These are phyloP conservation scores for Backusella macrospora DNA, from an alignment of 192 early-diverging fungal genomes.

Conservation along the genomic window DNA sequence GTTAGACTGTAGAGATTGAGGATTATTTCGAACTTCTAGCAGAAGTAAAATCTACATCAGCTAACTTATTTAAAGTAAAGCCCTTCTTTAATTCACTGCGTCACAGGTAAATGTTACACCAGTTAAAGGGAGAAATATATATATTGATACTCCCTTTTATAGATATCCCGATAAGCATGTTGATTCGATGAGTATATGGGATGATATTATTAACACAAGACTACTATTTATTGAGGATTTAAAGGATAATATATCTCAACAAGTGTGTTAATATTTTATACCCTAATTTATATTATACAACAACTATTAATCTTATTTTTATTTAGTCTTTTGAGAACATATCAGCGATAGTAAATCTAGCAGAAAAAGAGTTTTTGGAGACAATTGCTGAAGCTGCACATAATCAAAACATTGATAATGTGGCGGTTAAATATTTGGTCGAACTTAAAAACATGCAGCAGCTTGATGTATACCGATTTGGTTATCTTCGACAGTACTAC, in stretches of 20 bases:
- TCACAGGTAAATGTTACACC: background rate
- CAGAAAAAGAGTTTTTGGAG: constrained; percentile 36
- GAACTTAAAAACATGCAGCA: constrained; percentile 7
- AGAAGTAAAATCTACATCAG: background rate
- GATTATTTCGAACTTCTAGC: constrained; percentile 46
- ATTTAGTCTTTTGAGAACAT: background rate
- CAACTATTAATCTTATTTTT: background rate
- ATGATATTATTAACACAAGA: constrained; percentile 57
- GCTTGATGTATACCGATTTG: background rate
- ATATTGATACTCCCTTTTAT: background rate
- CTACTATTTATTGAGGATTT: constrained; percentile 50
- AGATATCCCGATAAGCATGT: constrained; percentile 50
- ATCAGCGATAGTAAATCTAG: constrained; percentile 17
- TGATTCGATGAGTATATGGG: constrained; percentile 64
- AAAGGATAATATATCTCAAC: background rate
- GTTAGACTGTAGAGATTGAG: constrained; percentile 57
- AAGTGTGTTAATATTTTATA: background rate
- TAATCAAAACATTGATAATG: constrained; percentile 58
- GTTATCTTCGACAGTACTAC: background rate
- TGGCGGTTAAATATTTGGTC: constrained; percentile 53
- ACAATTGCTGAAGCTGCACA: constrained; percentile 61
- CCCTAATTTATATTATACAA: background rate
- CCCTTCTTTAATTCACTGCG: constrained; percentile 15
- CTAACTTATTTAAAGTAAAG: background rate
- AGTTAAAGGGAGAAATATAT: background rate